phyloP scores from a whole-genome alignment of 2,329 filamentous ascomycete genomes.

The Fusarium buxicola region DNA sequence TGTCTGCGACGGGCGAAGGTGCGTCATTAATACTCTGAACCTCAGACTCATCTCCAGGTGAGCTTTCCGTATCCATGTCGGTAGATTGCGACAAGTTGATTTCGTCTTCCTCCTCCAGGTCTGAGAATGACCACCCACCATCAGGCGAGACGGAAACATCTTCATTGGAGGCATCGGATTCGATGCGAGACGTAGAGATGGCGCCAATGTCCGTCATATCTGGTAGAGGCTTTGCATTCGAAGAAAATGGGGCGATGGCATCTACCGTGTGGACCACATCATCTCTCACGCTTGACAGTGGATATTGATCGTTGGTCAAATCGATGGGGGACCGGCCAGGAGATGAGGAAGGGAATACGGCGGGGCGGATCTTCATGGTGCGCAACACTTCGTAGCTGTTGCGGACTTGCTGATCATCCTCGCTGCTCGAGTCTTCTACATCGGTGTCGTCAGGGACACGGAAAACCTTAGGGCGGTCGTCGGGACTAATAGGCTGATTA shows the following conservation, averaged over 20 bases:
- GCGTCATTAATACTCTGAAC: slow-evolving; percentile 8
- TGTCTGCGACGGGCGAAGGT: neutral
- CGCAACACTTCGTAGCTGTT: slow-evolving; percentile 45
- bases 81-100: slow-evolving; percentile 24
- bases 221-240: neutral
- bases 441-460: slow-evolving; percentile 58
- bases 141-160: slow-evolving; percentile 10
- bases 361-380: slow-evolving; percentile 47
- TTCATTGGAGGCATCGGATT: slow-evolving; percentile 8
- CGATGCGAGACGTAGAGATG: slow-evolving; percentile 1
- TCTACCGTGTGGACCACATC: slow-evolving; percentile 16
- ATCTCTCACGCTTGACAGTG: slow-evolving; percentile 23
- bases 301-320: slow-evolving; percentile 40
- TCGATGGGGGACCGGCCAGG: slow-evolving; percentile 33
- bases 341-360: slow-evolving; percentile 13
- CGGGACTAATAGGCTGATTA: slow-evolving; percentile 42
- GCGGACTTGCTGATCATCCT: slow-evolving; percentile 45
- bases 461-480: slow-evolving; percentile 50
- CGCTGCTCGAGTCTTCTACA: slow-evolving; percentile 45
- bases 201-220: slow-evolving; percentile 10
- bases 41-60: slow-evolving; percentile 17
- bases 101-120: slow-evolving; percentile 11
- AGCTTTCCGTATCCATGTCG: slow-evolving; percentile 35
- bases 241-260: neutral
- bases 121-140: slow-evolving; percentile 12